phyloP scores from a whole-genome alignment of 176 grass and related monocot species.

The Aegilops speltoides region DNA sequence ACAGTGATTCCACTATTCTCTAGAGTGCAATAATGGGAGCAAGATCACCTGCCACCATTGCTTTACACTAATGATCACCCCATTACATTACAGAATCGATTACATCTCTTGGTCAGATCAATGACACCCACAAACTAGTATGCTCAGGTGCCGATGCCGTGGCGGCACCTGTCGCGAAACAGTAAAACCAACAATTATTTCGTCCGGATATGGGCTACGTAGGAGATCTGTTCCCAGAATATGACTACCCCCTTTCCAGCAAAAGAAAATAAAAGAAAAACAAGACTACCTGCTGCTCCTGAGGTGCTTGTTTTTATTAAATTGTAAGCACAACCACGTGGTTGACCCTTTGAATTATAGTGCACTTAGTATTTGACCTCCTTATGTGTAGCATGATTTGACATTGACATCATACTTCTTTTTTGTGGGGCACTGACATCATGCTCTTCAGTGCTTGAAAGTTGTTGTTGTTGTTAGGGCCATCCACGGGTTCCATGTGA shows the following conservation, averaged over 20 bases:
- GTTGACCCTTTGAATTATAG: background rate
- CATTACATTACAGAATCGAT: background rate
- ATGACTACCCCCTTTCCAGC: too few relatives aligned
- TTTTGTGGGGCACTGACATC: background rate
- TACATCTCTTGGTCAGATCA: constrained; percentile 1
- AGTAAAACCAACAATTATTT: background rate
- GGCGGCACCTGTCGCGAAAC: constrained; percentile 2
- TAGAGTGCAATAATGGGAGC: background rate
- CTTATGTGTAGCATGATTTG: background rate
- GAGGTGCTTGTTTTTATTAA: background rate
- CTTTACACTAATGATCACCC: too few relatives aligned
- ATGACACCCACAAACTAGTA: background rate
- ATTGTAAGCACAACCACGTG: background rate
- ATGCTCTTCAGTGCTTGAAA: background rate
- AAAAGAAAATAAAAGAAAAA: background rate
- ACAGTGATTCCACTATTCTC: background rate
- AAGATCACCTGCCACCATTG: background rate
- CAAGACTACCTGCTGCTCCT: background rate
- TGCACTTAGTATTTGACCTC: background rate
- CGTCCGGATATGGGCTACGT: constrained; percentile 28
- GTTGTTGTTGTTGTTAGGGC: too few relatives aligned
- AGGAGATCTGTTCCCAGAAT: constrained; percentile 9
- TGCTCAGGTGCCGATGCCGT: background rate
- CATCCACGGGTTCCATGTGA: too few relatives aligned
- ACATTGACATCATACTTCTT: background rate